Evolutionary conservation across 1,139 yeast genomes (phyloP), one percentile per base, ranked within the genome.

Genomic region (Candida sp.): DNA sequence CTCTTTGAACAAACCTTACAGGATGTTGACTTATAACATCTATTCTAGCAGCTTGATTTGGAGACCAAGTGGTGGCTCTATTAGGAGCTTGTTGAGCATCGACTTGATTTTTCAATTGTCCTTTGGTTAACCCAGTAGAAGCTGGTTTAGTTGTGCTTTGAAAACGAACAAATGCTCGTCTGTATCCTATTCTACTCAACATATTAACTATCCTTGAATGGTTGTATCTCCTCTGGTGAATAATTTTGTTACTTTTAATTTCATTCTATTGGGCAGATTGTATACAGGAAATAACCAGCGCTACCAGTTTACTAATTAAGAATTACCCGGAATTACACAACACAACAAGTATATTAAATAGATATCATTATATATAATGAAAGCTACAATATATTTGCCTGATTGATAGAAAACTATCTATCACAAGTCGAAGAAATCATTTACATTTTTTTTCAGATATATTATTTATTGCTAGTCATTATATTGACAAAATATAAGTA

Each of bases 61-160:
- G 64, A 2, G 95, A 79, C 96, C 96, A 88, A 9, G 86, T 73
- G 19, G 66, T 72, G 7, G 66, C 67, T 55, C 91, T 74, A 64
- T 88, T 88, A 45, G 96, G 95, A 1, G 96, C 87, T 67, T 87
- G 96, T 49, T 69, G 55, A 44, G 70, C 72, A 37, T 57, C 52
- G 2, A 41, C 37, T 33, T 62, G 60, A 51, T 70, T 70, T 45
- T 63, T 49, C 52, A 73, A 68, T 53, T 71, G 75, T 36, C 59
- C 56, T 39, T 60, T 64, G 44, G 73, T 62, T 46, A 73, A 70
- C 5, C 75, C 75, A 15, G 75, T 70, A 33, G 43, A 41, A 4
- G 39, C 30, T 22, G 43, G 29, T 34, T 41, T 41, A 15, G 19
- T 15, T 7, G 38, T 36, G 25, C 40, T 36, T 19, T 36, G 37